phyloP scores from a whole-genome alignment of 2,329 filamentous ascomycete species.

The Botryotinia calthae region DNA sequence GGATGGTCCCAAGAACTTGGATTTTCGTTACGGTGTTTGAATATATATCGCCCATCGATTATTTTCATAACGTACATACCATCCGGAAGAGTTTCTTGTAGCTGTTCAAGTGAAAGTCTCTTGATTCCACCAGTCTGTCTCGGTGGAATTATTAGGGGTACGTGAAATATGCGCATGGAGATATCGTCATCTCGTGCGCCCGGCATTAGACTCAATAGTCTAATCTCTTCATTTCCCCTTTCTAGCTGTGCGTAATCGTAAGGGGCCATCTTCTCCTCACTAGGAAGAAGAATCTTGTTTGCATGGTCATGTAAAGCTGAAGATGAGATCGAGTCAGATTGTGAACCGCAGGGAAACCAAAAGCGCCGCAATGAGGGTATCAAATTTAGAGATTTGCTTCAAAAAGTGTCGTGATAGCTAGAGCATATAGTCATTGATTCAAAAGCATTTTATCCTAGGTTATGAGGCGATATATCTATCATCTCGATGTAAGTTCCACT shows the following conservation, averaged over 20 bases:
- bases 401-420: background rate
- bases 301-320: background rate
- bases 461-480: too few species aligned
- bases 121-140: background rate
- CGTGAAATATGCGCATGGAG: background rate
- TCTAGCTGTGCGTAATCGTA: background rate
- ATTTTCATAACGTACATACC: background rate
- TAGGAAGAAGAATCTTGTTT: background rate
- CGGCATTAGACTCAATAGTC: background rate
- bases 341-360: background rate
- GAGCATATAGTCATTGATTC: background rate
- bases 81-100: background rate
- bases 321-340: background rate
- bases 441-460: background rate
- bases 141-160: background rate
- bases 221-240: background rate
- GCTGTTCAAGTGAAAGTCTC: background rate
- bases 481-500: background rate
- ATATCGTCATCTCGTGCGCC: background rate
- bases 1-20: background rate
- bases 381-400: fast-evolving
- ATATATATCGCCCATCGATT: background rate
- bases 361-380: background rate
- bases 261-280: background rate
- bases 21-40: background rate